Conservation (phyloP, 129 eudicot genomes). For the Centrapalus pauciflorus region DNA sequence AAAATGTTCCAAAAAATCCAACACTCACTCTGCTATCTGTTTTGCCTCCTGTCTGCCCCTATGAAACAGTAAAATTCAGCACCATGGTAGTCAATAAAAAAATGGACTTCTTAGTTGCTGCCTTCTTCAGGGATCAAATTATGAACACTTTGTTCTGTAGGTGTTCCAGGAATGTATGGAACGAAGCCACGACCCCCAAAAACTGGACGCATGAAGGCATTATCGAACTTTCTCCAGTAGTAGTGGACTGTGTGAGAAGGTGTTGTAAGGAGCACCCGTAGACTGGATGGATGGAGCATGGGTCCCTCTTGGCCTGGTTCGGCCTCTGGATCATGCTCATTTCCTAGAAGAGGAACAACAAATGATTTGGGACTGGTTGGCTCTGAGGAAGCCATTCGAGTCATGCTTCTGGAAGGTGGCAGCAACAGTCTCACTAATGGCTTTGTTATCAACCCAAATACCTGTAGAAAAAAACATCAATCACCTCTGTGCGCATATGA, state of each 20-base stretch:
- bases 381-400: slow-evolving; percentile 36
- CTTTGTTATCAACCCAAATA: slow-evolving; percentile 69
- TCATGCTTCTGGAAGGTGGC: slow-evolving; percentile 30
- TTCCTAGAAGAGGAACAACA: slow-evolving; percentile 43
- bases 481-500: neutral
- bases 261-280: slow-evolving; percentile 55
- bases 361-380: slow-evolving; percentile 48
- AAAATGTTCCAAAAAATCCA: slow-evolving; percentile 16
- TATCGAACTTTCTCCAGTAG: slow-evolving; percentile 77
- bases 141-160: slow-evolving; percentile 44
- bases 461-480: slow-evolving; percentile 30
- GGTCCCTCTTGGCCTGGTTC: slow-evolving; percentile 16
- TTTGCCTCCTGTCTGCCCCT: slow-evolving; percentile 19
- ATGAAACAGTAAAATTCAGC: slow-evolving; percentile 3
- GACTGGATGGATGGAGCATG: slow-evolving; percentile 20
- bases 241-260: slow-evolving; percentile 70
- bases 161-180: slow-evolving; percentile 61
- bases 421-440: slow-evolving; percentile 60
- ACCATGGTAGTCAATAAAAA: neutral
- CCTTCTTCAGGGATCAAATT: slow-evolving; percentile 27
- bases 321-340: slow-evolving; percentile 30
- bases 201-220: slow-evolving; percentile 79
- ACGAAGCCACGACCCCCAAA: slow-evolving; percentile 88
- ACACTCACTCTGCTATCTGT: slow-evolving; percentile 22
- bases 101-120: neutral